Evolutionary conservation across 768 basidiomycete species (phyloP), one percentile per base, ranked within the genome.

Genomic region (Cubamyces sp.): DNA sequence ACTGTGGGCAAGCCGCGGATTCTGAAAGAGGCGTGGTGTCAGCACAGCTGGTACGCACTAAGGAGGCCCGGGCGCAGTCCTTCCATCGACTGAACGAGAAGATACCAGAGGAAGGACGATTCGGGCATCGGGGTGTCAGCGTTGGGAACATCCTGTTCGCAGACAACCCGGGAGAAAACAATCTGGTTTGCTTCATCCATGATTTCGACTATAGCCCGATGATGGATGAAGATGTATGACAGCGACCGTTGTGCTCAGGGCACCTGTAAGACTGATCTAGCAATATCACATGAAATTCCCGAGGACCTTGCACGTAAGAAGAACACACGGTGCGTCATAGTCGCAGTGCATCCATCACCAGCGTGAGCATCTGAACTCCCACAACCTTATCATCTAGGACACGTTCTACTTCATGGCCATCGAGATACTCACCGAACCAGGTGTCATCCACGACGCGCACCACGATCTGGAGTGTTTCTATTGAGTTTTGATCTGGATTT

Each of bases 11-110:
- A 51, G 25, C 40, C 45, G n/a, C 25, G 30, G 19, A 52, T 62
- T 19, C 25, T 64, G 52, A 67, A 67, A 37, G 66, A 67, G 25
- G 45, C 60, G 0, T 67, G 66, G 66, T 46, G 66, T 0, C 59
- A 64, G 42, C 46, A 0, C 59, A 64, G 42, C 46, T 61, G 18
- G 47, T 41, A 5, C 42, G 46, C 5, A 21, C 15, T 16, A n/a
- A 60, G 5, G 66, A 67, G 41, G 21, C n/a, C n/a, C n/a, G n/a
- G n/a, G n/a, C 52, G 3, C 19, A 14, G 11, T 55, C 54, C 52
- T 61, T 58, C 18, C 21, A 53, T 6, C 55, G 41, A 12, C 34
- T 64, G 18, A 12, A 39, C 23, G n/a, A 16, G 5, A 42, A 19
- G 47, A 54, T 49, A 2, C 40, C 47, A 1, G 41, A 34, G 9